phyloP scores from a whole-genome alignment of 495 filamentous ascomycete species.

The Cercophora scortea region DNA sequence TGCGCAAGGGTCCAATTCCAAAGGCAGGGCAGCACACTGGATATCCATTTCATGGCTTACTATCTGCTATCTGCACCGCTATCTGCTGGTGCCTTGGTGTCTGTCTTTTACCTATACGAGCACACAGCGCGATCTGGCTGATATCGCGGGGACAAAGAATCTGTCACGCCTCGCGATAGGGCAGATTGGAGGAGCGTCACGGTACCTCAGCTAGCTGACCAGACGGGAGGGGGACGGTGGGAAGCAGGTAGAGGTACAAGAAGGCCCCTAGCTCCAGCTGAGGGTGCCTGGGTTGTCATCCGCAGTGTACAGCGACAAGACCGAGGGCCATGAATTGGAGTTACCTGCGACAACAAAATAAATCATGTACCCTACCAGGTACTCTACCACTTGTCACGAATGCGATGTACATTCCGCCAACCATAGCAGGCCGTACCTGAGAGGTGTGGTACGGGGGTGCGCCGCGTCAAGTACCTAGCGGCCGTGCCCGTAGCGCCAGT shows the following conservation, averaged over 20 bases:
- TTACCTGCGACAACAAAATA: too few species aligned
- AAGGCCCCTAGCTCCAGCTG: too few species aligned
- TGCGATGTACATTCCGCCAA: constrained; percentile 10
- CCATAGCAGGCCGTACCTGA: constrained; percentile 12
- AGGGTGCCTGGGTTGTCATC: too few species aligned
- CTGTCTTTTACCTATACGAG: too few species aligned
- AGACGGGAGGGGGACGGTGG: too few species aligned
- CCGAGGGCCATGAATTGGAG: not conserved
- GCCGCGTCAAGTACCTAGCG: constrained; percentile 6
- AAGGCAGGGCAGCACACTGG: not conserved
- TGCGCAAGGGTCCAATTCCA: constrained; percentile 16
- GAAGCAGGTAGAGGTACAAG: too few species aligned
- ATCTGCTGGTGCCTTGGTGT: too few species aligned
- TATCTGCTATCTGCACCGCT: too few species aligned
- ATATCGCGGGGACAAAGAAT: constrained; percentile 13
- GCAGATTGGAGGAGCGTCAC: not conserved
- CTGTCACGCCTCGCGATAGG: not conserved
- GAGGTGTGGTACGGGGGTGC: constrained; percentile 8
- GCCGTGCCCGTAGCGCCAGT: not conserved
- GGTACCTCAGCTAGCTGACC: too few species aligned
- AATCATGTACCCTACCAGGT: too few species aligned
- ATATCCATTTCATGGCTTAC: not conserved
- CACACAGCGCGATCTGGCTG: not conserved
- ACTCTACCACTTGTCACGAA: too few species aligned
- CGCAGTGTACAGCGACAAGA: too few species aligned